phyloP scores from a whole-genome alignment of 805 yeast genomes.

The Saturnispora kantuleensis region DNA sequence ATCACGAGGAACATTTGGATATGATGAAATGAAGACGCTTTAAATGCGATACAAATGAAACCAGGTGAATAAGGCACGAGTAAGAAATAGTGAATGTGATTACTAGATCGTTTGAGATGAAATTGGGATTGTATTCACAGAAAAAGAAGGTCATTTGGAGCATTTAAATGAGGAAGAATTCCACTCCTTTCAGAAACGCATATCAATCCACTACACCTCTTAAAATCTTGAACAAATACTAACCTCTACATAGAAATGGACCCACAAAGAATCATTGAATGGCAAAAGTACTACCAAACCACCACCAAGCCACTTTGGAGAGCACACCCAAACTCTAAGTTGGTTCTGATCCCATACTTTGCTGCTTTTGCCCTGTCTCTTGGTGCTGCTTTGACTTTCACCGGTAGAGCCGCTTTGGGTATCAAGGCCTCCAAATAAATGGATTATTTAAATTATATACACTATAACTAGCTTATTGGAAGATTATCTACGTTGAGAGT shows the following conservation, averaged over 20 bases:
- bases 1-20: no score
- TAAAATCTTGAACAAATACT: background rate
- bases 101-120: no score
- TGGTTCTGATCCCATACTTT: slow-evolving; percentile 68
- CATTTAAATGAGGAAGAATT: no score
- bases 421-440: slow-evolving; percentile 37
- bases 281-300: slow-evolving; percentile 50
- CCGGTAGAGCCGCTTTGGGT: slow-evolving; percentile 64
- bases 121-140: no score
- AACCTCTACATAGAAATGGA: slow-evolving; percentile 11
- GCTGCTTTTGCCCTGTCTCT: slow-evolving; percentile 63
- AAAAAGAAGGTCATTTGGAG: no score
- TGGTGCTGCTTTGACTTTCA: slow-evolving; percentile 54
- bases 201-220: background rate
- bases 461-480: slow-evolving; percentile 3
- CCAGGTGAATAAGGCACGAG: no score
- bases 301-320: slow-evolving; percentile 49
- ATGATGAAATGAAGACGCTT: no score
- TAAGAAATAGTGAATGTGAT: no score
- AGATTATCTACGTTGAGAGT: background rate
- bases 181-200: no score
- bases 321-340: slow-evolving; percentile 56
- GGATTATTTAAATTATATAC: background rate
- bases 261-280: slow-evolving; percentile 35
- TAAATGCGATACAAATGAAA: no score